phyloP scores from a whole-genome alignment of 352 stramenopile genomes.

The Globisporangium recalcitrans region DNA sequence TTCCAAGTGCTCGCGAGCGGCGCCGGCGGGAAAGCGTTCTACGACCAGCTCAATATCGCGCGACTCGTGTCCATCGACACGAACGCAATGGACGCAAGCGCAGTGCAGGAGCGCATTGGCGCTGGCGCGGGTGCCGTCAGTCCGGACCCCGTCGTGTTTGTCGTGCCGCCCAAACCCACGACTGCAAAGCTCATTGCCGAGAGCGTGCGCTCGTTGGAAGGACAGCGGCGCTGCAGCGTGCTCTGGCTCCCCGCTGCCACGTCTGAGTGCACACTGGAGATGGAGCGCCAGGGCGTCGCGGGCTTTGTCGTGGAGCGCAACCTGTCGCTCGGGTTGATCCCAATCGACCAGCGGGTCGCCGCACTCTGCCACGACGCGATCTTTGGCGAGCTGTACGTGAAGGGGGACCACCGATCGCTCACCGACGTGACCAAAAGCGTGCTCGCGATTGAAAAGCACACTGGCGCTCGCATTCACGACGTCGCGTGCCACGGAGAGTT shows the following conservation, averaged over 20 bases:
- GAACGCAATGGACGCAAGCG: constrained; percentile 19
- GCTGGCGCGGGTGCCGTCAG: constrained; percentile 2
- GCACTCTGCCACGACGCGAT: constrained; percentile 59
- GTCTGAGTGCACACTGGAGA: constrained; percentile 56
- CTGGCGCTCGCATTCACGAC: constrained; percentile 28
- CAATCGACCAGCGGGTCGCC: constrained; percentile 47
- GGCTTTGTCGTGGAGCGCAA: constrained; percentile 49
- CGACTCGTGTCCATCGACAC: constrained; percentile 47
- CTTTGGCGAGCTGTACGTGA: constrained; percentile 71
- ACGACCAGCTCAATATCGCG: constrained; percentile 42
- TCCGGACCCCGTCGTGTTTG: constrained; percentile 36
- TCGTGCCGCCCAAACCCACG: constrained; percentile 46
- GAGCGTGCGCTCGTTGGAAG: constrained; percentile 29
- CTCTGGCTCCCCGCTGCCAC: constrained; percentile 60
- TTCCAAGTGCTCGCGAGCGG: constrained; percentile 67
- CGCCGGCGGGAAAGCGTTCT: constrained; percentile 59
- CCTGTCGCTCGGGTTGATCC: constrained; percentile 52
- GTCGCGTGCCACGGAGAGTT: constrained; percentile 51
- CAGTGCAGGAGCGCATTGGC: constrained; percentile 29
- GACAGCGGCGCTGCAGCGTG: constrained; percentile 29
- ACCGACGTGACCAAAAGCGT: constrained; percentile 63
- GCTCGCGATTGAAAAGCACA: constrained; percentile 47
- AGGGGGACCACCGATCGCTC: constrained; percentile 49
- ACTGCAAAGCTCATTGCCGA: constrained; percentile 50
- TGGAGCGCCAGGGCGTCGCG: constrained; percentile 65